Evolutionary conservation across 768 basidiomycete genomes (phyloP).

Genomic region (Suillus occidentalis): DNA sequence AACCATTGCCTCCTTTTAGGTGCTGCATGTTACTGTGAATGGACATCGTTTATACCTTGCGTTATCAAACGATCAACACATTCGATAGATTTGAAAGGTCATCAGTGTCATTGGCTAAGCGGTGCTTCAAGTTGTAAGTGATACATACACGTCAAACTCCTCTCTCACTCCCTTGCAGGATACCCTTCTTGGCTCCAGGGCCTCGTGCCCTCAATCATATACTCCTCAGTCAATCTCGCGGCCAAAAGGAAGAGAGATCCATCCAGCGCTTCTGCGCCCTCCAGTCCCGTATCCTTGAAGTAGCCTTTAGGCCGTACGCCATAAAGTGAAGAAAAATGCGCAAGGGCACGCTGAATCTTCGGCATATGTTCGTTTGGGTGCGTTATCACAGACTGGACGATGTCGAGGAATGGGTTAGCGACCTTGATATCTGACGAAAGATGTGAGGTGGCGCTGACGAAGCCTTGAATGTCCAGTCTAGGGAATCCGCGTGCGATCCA

Average conservation of each 20-base stretch:
- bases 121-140: not conserved
- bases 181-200: slow-evolving; percentile 31
- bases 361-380: slow-evolving; percentile 36
- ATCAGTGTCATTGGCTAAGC: not conserved
- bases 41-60: too few relatives aligned
- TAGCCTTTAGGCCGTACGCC: slow-evolving; percentile 27
- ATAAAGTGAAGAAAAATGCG: slow-evolving; percentile 34
- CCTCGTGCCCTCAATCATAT: slow-evolving; percentile 26
- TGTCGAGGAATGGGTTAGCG: slow-evolving; percentile 41
- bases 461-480: slow-evolving; percentile 27
- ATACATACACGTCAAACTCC: slow-evolving; percentile 11
- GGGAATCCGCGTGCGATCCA: slow-evolving; percentile 35
- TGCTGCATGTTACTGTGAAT: not conserved
- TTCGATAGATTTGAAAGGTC: not conserved
- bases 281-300: slow-evolving; percentile 29
- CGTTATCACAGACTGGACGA: slow-evolving; percentile 38
- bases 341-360: slow-evolving; percentile 35
- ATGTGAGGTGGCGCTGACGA: slow-evolving; percentile 24
- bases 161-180: not conserved
- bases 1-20: not conserved
- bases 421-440: not conserved
- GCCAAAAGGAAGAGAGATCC: slow-evolving; percentile 36
- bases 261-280: slow-evolving; percentile 33
- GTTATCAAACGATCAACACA: too few relatives aligned
- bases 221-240: slow-evolving; percentile 31